These are phyloP conservation scores for Arbutus unedo DNA, from an alignment of 148 eudicot genomes.

Conservation along the genomic window DNA sequence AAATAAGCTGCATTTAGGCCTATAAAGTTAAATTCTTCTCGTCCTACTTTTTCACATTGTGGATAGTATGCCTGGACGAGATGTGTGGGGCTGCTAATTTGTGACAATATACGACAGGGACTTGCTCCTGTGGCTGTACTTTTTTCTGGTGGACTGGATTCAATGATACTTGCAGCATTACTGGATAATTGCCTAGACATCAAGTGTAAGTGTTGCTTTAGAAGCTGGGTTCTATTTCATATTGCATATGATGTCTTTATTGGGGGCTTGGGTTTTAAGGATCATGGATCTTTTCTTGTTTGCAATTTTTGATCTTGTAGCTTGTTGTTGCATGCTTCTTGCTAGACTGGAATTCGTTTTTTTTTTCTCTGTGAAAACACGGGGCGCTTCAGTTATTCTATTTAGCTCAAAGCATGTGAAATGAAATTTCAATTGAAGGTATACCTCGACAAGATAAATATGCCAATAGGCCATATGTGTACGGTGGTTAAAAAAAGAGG, in stretches of 20 bases:
- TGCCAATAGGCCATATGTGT: background rate
- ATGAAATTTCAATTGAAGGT: background rate
- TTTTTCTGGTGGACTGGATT: slow-evolving; percentile 93
- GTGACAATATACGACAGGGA: slow-evolving; percentile 27
- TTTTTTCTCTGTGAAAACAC: background rate
- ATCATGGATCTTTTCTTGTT: background rate
- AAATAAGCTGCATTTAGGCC: slow-evolving; percentile 5
- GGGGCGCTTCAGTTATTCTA: background rate
- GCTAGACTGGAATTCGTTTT: background rate
- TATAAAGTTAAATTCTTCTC: background rate
- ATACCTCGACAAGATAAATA: background rate
- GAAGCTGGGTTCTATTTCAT: slow-evolving; percentile 9
- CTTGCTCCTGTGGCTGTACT: slow-evolving; percentile 83
- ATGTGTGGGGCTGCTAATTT: slow-evolving; percentile 38
- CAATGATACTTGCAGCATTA: slow-evolving; percentile 93
- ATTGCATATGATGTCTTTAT: background rate
- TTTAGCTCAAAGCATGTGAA: background rate
- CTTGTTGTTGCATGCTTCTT: background rate
- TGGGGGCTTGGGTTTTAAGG: background rate
- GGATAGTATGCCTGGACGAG: slow-evolving; percentile 10
- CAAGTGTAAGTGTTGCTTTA: slow-evolving; percentile 47
- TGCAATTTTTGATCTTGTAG: background rate
- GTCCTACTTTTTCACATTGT: background rate
- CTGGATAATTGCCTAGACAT: slow-evolving; percentile 76
- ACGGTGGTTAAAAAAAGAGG: background rate